Conservation (phyloP, 2,329 filamentous ascomycete species). For the Venturia nashicola region DNA sequence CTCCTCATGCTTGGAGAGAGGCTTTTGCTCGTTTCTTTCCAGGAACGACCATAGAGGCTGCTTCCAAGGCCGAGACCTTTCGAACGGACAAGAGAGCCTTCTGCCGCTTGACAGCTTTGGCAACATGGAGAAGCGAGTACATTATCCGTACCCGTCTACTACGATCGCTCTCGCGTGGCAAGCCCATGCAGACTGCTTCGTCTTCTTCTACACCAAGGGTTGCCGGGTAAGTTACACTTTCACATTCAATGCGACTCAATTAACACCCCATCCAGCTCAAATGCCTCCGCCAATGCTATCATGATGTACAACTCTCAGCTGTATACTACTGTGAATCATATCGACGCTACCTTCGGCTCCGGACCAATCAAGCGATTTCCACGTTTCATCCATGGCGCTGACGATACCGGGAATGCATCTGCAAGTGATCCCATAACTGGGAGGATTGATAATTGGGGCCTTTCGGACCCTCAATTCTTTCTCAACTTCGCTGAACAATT, state of each 20-base stretch:
- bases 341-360: slow-evolving; percentile 65
- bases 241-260: not conserved
- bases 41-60: slow-evolving; percentile 46
- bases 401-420: slow-evolving; percentile 66
- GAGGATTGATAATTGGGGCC: slow-evolving; percentile 71
- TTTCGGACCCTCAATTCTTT: slow-evolving; percentile 58
- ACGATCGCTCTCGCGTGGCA: slow-evolving; percentile 69
- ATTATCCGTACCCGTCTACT: slow-evolving; percentile 75
- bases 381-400: slow-evolving; percentile 70
- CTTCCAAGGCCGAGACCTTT: slow-evolving; percentile 30
- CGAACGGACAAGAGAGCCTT: slow-evolving; percentile 69
- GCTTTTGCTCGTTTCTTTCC: slow-evolving; percentile 88
- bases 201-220: slow-evolving; percentile 3
- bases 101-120: slow-evolving; percentile 64
- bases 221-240: not conserved
- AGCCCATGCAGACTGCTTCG: slow-evolving; percentile 38
- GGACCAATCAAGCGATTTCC: slow-evolving; percentile 58
- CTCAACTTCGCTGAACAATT: slow-evolving; percentile 68
- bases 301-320: slow-evolving; percentile 79
- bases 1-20: slow-evolving; percentile 84
- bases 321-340: slow-evolving; percentile 62
- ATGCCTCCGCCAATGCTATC: slow-evolving; percentile 46
- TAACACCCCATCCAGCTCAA: not conserved
- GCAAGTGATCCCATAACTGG: slow-evolving; percentile 66
- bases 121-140: slow-evolving; percentile 96